Evolutionary conservation across 163 green algal genomes (phyloP).

Genomic region (Scenedesmus sp.): DNA sequence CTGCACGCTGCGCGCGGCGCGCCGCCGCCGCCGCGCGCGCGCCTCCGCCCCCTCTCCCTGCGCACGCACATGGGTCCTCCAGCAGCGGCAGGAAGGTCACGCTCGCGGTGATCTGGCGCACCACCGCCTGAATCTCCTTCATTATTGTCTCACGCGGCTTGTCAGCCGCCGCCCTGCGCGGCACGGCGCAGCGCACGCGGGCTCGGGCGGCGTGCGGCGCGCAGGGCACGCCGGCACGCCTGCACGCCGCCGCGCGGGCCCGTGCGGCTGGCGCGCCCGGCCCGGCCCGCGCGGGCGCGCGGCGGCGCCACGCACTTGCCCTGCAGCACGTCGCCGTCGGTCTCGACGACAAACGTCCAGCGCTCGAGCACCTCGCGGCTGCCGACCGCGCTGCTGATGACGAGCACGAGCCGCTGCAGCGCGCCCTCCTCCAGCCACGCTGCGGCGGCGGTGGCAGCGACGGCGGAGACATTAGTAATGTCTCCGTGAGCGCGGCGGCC

Average conservation of each 20-base stretch:
- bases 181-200: too few species aligned
- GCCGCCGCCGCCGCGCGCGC: neutral
- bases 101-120: constrained; percentile 96
- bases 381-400: constrained; percentile 75
- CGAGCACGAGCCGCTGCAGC: constrained; percentile 94
- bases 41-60: neutral
- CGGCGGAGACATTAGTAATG: too few species aligned
- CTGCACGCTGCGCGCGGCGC: too few species aligned
- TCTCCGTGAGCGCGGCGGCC: too few species aligned
- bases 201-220: too few species aligned
- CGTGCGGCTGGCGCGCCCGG: neutral
- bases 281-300: too few species aligned
- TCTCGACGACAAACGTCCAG: constrained; percentile 97
- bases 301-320: constrained; percentile 21
- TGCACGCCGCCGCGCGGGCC: too few species aligned
- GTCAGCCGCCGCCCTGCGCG: constrained; percentile 45
- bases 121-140: constrained; percentile 92
- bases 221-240: too few species aligned
- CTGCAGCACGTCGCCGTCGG: constrained; percentile 34
- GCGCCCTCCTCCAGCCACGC: constrained; percentile 86
- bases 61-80: constrained; percentile 76
- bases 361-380: constrained; percentile 91
- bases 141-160: constrained; percentile 90
- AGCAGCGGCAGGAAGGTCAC: constrained; percentile 97
- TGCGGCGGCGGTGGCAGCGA: constrained; percentile 46